A percentile compares a stretch with the other conserved stretches of the same genome.
These are phyloP conservation scores for Aquanectria penicillioides DNA, from an alignment of 2,329 filamentous ascomycete genomes.

Conservation along the genomic window DNA sequence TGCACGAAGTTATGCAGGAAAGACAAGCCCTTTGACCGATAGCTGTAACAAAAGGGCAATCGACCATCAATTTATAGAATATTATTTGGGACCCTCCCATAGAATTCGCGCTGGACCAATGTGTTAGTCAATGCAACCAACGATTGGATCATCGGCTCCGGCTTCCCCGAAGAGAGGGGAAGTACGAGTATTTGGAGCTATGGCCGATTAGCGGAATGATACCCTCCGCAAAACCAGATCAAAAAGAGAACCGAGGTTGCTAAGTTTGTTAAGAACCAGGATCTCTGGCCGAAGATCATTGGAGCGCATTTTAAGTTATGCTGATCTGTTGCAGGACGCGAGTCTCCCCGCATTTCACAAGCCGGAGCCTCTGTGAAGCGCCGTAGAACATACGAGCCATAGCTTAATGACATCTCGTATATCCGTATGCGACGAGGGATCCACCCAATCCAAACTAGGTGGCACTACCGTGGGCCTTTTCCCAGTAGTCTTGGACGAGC, in stretches of 20 bases:
- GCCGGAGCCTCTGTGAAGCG: too few relatives aligned
- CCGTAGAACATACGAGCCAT: too few relatives aligned
- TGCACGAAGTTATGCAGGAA: neutral
- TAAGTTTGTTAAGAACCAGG: neutral
- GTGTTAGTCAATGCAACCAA: neutral
- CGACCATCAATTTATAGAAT: neutral
- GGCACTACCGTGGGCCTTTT: too few relatives aligned
- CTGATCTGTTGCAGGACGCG: neutral
- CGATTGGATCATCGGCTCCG: constrained; percentile 4
- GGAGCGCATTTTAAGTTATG: constrained; percentile 9
- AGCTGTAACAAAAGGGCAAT: too few relatives aligned
- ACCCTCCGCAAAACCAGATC: constrained; percentile 6
- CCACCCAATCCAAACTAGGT: too few relatives aligned
- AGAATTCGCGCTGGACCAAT: neutral
- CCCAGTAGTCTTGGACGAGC: too few relatives aligned
- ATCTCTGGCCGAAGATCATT: neutral
- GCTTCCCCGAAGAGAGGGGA: constrained; percentile 9
- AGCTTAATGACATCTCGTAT: too few relatives aligned
- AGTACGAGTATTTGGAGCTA: neutral
- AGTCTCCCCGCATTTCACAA: neutral
- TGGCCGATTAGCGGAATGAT: constrained; percentile 7
- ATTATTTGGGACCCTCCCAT: neutral
- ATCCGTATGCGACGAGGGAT: too few relatives aligned
- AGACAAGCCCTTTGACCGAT: neutral
- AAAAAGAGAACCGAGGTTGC: constrained; percentile 8